Conservation (phyloP, 2,329 filamentous ascomycete species). For the Apiospora hydei region DNA sequence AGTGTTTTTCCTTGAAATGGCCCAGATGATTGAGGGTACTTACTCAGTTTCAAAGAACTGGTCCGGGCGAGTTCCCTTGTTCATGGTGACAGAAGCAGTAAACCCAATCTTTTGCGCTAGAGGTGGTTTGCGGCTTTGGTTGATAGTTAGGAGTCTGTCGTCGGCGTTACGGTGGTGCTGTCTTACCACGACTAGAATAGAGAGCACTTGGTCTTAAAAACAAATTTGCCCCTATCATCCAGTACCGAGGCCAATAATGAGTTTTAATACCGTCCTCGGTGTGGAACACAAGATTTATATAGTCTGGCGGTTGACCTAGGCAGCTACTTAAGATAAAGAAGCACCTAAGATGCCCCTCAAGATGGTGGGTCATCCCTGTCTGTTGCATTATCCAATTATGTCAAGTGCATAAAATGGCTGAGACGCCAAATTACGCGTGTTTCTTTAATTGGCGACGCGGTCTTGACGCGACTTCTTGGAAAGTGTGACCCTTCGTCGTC, state of each 20-base stretch:
- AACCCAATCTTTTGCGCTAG: background rate
- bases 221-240: background rate
- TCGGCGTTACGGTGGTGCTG: background rate
- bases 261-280: background rate
- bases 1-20: constrained; percentile 37
- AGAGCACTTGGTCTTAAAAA: background rate
- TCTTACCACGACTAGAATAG: background rate
- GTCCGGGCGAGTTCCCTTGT: constrained; percentile 72
- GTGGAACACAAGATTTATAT: background rate
- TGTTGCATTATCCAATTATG: constrained; percentile 14
- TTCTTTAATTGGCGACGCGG: constrained; percentile 50
- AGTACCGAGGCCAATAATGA: background rate
- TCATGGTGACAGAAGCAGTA: constrained; percentile 47
- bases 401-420: background rate
- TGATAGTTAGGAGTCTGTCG: background rate
- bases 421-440: constrained; percentile 25
- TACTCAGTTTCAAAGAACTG: constrained; percentile 96
- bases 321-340: background rate
- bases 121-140: background rate
- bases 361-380: constrained; percentile 25
- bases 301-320: background rate
- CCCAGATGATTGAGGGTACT: constrained; percentile 38
- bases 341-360: background rate
- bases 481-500: constrained; percentile 10
- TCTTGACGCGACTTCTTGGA: constrained; percentile 47